Conservation (phyloP, 2,329 filamentous ascomycete genomes). For the Neonectria faginata region DNA sequence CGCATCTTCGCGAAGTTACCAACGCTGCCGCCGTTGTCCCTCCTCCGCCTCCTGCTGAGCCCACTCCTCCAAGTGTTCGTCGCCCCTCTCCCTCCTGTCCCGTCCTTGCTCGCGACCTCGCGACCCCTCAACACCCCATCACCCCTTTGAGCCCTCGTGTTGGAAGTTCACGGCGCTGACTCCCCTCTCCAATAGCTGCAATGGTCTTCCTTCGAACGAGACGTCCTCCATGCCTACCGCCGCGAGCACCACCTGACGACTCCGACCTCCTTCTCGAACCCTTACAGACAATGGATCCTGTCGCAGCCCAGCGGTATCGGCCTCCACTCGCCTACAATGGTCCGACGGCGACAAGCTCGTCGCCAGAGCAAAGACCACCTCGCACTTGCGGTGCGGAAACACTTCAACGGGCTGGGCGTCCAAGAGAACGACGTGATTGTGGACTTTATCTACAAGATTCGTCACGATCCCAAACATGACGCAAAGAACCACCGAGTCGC, state of each 20-base stretch:
- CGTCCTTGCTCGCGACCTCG: slow-evolving; percentile 11
- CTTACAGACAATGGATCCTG: slow-evolving; percentile 72
- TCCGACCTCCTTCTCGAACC: slow-evolving; percentile 75
- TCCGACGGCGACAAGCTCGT: slow-evolving; percentile 70
- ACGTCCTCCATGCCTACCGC: slow-evolving; percentile 79
- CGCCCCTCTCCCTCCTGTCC: slow-evolving; percentile 25
- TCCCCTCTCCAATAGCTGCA: slow-evolving; percentile 58
- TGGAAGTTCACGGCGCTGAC: slow-evolving; percentile 27
- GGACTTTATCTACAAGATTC: slow-evolving; percentile 79
- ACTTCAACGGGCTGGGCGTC: slow-evolving; percentile 84
- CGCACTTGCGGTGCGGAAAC: slow-evolving; percentile 78
- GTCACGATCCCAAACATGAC: slow-evolving; percentile 48
- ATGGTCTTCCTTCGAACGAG: slow-evolving; percentile 76
- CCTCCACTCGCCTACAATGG: slow-evolving; percentile 80
- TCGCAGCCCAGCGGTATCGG: slow-evolving; percentile 74
- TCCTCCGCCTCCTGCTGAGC: slow-evolving; percentile 46
- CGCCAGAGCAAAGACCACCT: slow-evolving; percentile 79
- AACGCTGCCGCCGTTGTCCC: slow-evolving; percentile 53
- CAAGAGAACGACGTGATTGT: slow-evolving; percentile 87
- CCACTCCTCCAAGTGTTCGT: slow-evolving; percentile 52
- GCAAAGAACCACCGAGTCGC: slow-evolving; percentile 40
- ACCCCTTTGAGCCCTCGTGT: neutral
- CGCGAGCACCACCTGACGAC: slow-evolving; percentile 78
- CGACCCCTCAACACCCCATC: slow-evolving; percentile 3
- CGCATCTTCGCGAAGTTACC: slow-evolving; percentile 58